Conservation (phyloP, 2,329 filamentous ascomycete genomes). For the Claviceps sorghi region DNA sequence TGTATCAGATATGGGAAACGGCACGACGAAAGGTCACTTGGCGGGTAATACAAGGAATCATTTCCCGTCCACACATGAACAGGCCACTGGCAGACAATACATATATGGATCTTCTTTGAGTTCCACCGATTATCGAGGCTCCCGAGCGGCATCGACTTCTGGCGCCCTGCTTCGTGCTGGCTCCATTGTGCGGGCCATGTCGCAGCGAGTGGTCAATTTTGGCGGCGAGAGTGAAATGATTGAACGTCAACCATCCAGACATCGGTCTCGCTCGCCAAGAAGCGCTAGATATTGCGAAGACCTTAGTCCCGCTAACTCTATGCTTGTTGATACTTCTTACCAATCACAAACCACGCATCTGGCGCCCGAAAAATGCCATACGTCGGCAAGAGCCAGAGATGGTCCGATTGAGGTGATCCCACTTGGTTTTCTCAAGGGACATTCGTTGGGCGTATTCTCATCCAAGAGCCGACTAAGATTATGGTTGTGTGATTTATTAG, state of each 20-base stretch:
- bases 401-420: slow-evolving; percentile 8
- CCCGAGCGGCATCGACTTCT: slow-evolving; percentile 47
- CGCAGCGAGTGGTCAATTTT: slow-evolving; percentile 92
- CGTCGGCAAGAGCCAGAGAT: slow-evolving; percentile 3
- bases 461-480: slow-evolving; percentile 62
- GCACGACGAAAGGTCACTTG: slow-evolving; percentile 33
- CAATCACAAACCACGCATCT: slow-evolving; percentile 31
- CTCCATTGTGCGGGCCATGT: slow-evolving; percentile 73
- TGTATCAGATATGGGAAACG: slow-evolving; percentile 40
- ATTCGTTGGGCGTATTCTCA: slow-evolving; percentile 70
- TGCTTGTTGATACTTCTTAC: slow-evolving; percentile 36
- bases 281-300: slow-evolving; percentile 21
- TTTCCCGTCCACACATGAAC: slow-evolving; percentile 42
- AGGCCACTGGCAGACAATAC: slow-evolving; percentile 28
- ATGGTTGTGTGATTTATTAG: slow-evolving; percentile 66
- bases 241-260: slow-evolving; percentile 53
- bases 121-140: slow-evolving; percentile 37
- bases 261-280: slow-evolving; percentile 43
- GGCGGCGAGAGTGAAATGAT: slow-evolving; percentile 81
- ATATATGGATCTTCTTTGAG: slow-evolving; percentile 43
- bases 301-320: slow-evolving; percentile 16
- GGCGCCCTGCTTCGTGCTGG: slow-evolving; percentile 54
- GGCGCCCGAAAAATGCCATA: slow-evolving; percentile 29
- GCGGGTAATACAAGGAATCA: slow-evolving; percentile 38
- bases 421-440: slow-evolving; percentile 70